Percentiles rank a stretch among this genome's conserved stretches.
Conservation (phyloP, 805 yeast genomes). For the Hanseniaspora thailandica region DNA sequence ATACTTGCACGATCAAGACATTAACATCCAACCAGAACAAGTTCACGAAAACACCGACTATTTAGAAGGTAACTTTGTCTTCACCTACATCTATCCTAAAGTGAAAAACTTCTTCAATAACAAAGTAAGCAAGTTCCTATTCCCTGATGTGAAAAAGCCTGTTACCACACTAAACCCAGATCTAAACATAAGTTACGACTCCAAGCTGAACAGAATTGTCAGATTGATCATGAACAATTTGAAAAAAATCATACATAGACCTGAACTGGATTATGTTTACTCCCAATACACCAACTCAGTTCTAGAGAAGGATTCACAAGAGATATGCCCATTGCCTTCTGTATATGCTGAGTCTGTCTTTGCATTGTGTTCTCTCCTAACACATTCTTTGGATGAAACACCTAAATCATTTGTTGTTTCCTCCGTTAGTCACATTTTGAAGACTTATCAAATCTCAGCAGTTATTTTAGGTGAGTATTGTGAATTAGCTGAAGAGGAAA, state of each 20-base stretch:
- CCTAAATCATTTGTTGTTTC: conserved; percentile 42
- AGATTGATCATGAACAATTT: not conserved
- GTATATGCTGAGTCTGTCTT: conserved; percentile 56
- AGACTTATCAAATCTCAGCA: conserved; percentile 49
- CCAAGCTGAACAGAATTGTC: not conserved
- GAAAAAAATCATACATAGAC: conserved; percentile 12
- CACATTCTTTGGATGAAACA: conserved; percentile 54
- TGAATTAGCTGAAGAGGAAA: conserved; percentile 22
- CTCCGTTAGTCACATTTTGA: conserved; percentile 47
- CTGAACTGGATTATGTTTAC: conserved; percentile 17
- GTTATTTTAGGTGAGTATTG: conserved; percentile 40
- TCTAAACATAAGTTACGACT: conserved; percentile 4
- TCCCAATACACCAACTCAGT: conserved; percentile 2
- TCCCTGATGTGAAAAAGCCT: conserved; percentile 19
- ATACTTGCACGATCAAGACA: not conserved
- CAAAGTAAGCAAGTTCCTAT: conserved; percentile 20
- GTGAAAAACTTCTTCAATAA: conserved; percentile 15
- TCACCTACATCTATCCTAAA: conserved; percentile 9
- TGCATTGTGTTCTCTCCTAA: conserved; percentile 39
- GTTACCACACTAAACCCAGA: conserved; percentile 15
- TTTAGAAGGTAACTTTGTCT: conserved; percentile 3
- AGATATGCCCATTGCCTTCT: conserved; percentile 48
- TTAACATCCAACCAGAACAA: not conserved
- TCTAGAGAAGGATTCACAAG: conserved; percentile 43
- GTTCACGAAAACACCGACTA: not conserved